Evolutionary conservation across 208 protist genomes (phyloP).

Genomic region (Jaenimonas drosophilae): DNA sequence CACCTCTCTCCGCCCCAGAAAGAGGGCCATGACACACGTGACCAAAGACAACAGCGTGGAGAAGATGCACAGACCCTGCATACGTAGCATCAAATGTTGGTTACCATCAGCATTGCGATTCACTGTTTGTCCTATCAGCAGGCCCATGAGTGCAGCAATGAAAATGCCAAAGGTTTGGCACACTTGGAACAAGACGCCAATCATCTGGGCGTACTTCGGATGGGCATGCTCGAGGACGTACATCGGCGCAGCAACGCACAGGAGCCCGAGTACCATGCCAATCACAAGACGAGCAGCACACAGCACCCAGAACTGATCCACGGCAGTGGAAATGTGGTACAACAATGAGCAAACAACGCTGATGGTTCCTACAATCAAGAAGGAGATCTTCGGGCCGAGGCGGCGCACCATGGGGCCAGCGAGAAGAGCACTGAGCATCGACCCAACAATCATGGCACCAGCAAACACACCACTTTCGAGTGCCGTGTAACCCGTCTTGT

Average conservation of each 20-base stretch:
- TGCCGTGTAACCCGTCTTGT: constrained; percentile 10
- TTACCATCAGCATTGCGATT: constrained; percentile 7
- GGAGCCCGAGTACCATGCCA: constrained; percentile 16
- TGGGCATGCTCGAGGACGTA: constrained; percentile 22
- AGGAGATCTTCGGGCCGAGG: constrained; percentile 13
- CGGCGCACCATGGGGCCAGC: constrained; percentile 12
- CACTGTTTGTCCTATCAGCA: constrained; percentile 12
- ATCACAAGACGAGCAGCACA: constrained; percentile 15
- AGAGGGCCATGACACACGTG: constrained; percentile 1
- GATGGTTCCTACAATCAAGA: constrained; percentile 11
- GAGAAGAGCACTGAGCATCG: constrained; percentile 19
- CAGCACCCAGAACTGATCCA: constrained; percentile 16
- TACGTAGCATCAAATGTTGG: constrained; percentile 15
- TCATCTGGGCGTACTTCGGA: constrained; percentile 5
- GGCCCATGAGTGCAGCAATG: constrained; percentile 13
- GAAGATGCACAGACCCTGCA: constrained; percentile 12
- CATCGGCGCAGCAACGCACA: constrained; percentile 9
- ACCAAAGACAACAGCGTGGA: constrained; percentile 10
- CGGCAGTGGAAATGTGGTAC: constrained; percentile 16
- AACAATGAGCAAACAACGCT: constrained; percentile 5
- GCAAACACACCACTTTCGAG: constrained; percentile 19
- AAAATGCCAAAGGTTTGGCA: constrained; percentile 18
- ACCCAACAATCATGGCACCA: constrained; percentile 18
- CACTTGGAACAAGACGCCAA: constrained; percentile 30
- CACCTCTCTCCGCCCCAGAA: constrained; percentile 5